phyloP scores from a whole-genome alignment of 1,284 basidiomycete genomes.

The Cutaneotrichosporon cutaneum region DNA sequence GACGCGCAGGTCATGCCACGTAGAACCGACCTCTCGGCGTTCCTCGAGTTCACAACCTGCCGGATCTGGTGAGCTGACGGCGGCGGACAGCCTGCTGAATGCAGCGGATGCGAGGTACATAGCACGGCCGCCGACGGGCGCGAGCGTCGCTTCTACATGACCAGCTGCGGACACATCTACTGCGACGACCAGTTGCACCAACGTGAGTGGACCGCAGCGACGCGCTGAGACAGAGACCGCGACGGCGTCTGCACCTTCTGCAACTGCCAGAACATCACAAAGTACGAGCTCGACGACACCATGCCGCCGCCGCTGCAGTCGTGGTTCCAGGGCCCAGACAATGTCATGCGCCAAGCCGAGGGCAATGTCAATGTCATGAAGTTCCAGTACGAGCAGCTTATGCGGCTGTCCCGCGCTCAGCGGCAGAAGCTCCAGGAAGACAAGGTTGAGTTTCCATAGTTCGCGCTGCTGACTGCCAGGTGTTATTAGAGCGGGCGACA shows the following conservation, averaged over 20 bases:
- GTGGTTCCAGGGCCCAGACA: slow-evolving; percentile 1
- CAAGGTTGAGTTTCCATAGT: slow-evolving; percentile 8
- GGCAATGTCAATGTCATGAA: neutral
- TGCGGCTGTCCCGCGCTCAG: neutral
- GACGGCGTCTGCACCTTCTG: slow-evolving; percentile 24
- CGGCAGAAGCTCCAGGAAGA: slow-evolving; percentile 6
- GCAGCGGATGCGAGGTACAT: slow-evolving; percentile 1
- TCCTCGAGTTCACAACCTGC: slow-evolving; percentile 38
- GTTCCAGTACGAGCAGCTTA: slow-evolving; percentile 22
- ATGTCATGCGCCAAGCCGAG: neutral
- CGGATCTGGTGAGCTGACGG: slow-evolving; percentile 32
- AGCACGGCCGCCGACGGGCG: neutral
- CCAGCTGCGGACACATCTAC: slow-evolving; percentile 45
- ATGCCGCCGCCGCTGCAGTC: neutral
- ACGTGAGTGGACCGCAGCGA: slow-evolving; percentile 23
- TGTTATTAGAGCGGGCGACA: neutral
- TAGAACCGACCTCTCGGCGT: slow-evolving; percentile 8
- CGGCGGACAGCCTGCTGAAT: neutral
- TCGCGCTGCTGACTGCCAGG: neutral
- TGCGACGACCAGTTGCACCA: slow-evolving; percentile 34
- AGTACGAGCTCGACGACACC: slow-evolving; percentile 18
- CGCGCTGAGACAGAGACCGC: slow-evolving; percentile 21
- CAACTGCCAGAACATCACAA: slow-evolving; percentile 16
- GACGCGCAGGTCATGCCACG: neutral
- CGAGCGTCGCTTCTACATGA: slow-evolving; percentile 36